Conservation (phyloP, 352 stramenopile species). For the Phytophthora lateralis region DNA sequence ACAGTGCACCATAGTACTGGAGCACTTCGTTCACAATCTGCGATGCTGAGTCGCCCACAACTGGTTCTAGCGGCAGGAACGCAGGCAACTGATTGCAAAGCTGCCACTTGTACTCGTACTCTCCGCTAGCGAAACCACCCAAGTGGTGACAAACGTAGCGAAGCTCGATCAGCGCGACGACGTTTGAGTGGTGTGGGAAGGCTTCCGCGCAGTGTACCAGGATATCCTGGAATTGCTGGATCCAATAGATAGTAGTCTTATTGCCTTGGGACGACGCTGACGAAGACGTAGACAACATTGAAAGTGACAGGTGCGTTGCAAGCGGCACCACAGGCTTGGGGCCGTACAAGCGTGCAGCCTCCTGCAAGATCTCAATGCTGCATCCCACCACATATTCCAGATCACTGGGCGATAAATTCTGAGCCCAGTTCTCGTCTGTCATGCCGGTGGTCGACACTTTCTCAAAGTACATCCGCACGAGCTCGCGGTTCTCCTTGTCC, state of each 20-base stretch:
- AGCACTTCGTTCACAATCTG: slow-evolving; percentile 82
- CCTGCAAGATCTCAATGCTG: slow-evolving; percentile 77
- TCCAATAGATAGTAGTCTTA: slow-evolving; percentile 77
- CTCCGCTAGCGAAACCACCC: slow-evolving; percentile 57
- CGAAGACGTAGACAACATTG: slow-evolving; percentile 41
- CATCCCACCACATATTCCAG: slow-evolving; percentile 61
- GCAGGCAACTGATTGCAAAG: slow-evolving; percentile 66
- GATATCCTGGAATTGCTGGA: slow-evolving; percentile 80
- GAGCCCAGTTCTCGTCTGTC: slow-evolving; percentile 63
- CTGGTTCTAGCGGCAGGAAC: slow-evolving; percentile 46
- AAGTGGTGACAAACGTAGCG: slow-evolving; percentile 86
- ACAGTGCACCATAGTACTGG: slow-evolving; percentile 72
- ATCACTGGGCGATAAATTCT: slow-evolving; percentile 44
- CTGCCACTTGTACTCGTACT: slow-evolving; percentile 78
- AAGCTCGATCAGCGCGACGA: slow-evolving; percentile 77
- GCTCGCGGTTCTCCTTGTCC: slow-evolving; percentile 73
- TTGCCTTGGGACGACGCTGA: slow-evolving; percentile 48
- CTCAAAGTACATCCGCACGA: slow-evolving; percentile 82
- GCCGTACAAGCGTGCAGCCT: slow-evolving; percentile 73
- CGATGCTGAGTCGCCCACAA: slow-evolving; percentile 63
- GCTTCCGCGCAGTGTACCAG: slow-evolving; percentile 66
- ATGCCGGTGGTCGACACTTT: slow-evolving; percentile 78
- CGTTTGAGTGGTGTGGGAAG: slow-evolving; percentile 69
- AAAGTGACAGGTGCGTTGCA: slow-evolving; percentile 43
- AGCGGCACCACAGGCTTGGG: slow-evolving; percentile 45